Evolutionary conservation across 768 basidiomycete genomes (phyloP), one percentile per base, ranked within the genome.

Genomic region (Pisolithus orientalis): DNA sequence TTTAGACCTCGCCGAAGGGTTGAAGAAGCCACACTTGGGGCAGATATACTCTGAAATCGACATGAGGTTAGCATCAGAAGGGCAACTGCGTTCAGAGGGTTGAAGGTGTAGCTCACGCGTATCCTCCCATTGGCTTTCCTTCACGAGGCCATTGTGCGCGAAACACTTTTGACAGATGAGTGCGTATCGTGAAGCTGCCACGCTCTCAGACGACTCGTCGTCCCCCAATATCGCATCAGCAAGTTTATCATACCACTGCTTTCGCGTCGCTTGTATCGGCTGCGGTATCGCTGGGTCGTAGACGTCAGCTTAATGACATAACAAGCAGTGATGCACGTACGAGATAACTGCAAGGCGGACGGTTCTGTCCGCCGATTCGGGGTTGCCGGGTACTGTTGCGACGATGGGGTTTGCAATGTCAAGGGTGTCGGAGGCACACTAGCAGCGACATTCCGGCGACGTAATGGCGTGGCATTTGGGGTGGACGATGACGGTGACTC

Each of bases 131-230:
- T 84, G 75, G 43, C 75, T 81, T 64, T 91, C 90, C 61, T 85
- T 84, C 9, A 91, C 88, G 2, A 96, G 75, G 3, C 93, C 93
- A 55, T 95, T 95, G 64, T 94, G 93, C 21, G 81, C 70, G 61
- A 88, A 94, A 63, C 93, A 95, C 55, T 82, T 83, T 58, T 84
- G 83, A 68, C 93, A 95, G 44, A 95, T 94, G 46, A 94, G 78
- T 2, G 93, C 93, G 59, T 90, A 95, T 62, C 80, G 65, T 65
- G 74, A 60, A 61, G 79, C 55, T 21, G 73, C 62, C 44, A 68
- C 65, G 27, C 65, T 68, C 10, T 63, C 60, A 5, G 78, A 71
- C 9, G 40, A 42, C 40, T 87, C 85, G 45, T 88, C 87, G 48
- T 90, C 90, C 16, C 92, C 92, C 2, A 95, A 75, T 42, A 95